Evolutionary conservation across 352 stramenopile genomes (phyloP).

Genomic region (Globisporangium paroecandrum): DNA sequence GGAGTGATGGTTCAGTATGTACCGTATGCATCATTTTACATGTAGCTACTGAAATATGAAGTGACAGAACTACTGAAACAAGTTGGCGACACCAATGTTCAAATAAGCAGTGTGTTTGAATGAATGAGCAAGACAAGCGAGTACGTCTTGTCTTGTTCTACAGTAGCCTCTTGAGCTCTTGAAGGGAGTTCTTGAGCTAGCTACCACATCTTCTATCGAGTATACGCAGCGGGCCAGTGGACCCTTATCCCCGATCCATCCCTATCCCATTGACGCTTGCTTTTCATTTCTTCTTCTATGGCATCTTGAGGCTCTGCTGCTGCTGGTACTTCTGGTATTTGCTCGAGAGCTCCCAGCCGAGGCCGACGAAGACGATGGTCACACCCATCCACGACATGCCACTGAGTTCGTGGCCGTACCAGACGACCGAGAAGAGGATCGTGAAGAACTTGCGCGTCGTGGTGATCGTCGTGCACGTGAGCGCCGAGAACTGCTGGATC

Average conservation of each 20-base stretch:
- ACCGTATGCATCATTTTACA: too few species aligned
- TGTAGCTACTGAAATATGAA: too few species aligned
- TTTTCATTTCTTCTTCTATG: constrained; percentile 10
- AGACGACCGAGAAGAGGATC: constrained; percentile 97
- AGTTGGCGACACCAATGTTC: too few species aligned
- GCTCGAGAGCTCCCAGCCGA: constrained; percentile 80
- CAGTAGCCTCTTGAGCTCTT: neutral
- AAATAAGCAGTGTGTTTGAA: too few species aligned
- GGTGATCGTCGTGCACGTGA: constrained; percentile 99
- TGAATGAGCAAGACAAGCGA: neutral
- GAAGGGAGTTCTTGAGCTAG: neutral
- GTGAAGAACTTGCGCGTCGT: constrained; percentile 99
- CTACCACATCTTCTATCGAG: neutral
- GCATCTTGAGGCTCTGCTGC: constrained; percentile 43
- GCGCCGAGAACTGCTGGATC: constrained; percentile 96
- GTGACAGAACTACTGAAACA: too few species aligned
- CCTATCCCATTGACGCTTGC: neutral
- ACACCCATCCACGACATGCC: constrained; percentile 90
- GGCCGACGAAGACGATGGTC: constrained; percentile 88
- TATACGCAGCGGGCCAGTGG: neutral
- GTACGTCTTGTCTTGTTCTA: neutral
- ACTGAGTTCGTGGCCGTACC: constrained; percentile 93
- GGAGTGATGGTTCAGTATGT: neutral
- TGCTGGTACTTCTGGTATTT: constrained; percentile 87
- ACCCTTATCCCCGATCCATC: neutral